These are phyloP conservation scores for Cyanidiococcus yangmingshanensis DNA, from an alignment of 23 red algal species.

Conservation along the genomic window DNA sequence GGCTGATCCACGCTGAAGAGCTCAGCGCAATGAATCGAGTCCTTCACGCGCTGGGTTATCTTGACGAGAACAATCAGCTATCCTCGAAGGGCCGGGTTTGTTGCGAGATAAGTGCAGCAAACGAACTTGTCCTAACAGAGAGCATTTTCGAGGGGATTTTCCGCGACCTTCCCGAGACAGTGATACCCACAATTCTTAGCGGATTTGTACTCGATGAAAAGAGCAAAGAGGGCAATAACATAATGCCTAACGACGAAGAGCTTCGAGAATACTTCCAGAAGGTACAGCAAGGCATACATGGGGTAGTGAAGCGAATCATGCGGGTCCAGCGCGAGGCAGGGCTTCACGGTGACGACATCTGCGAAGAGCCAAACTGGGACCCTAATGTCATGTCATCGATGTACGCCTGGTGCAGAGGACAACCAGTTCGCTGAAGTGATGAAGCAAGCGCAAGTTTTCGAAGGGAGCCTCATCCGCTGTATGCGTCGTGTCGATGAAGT, in stretches of 20 bases:
- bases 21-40: constrained; percentile 35
- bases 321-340: constrained; percentile 63
- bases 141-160: constrained; percentile 49
- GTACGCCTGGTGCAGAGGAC: constrained; percentile 76
- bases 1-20: constrained; percentile 29
- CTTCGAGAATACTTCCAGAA: constrained; percentile 36
- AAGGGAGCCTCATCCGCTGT: constrained; percentile 93
- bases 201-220: constrained; percentile 97
- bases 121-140: constrained; percentile 43
- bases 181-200: constrained; percentile 65
- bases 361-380: constrained; percentile 34
- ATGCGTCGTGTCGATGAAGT: constrained; percentile 91
- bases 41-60: constrained; percentile 27
- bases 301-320: constrained; percentile 41
- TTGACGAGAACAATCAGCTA: constrained; percentile 27
- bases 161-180: constrained; percentile 38
- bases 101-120: constrained; percentile 59
- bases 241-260: constrained; percentile 8
- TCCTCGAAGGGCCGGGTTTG: constrained; percentile 25
- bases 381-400: constrained; percentile 63
- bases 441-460: constrained; percentile 49
- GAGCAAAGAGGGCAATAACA: constrained; percentile 29
- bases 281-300: constrained; percentile 41
- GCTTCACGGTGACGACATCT: constrained; percentile 9
- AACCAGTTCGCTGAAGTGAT: constrained; percentile 54